A percentile compares a stretch with the other conserved stretches of the same genome.
Evolutionary conservation across 768 basidiomycete species (phyloP).

Genomic region (Amanita brunnescens): DNA sequence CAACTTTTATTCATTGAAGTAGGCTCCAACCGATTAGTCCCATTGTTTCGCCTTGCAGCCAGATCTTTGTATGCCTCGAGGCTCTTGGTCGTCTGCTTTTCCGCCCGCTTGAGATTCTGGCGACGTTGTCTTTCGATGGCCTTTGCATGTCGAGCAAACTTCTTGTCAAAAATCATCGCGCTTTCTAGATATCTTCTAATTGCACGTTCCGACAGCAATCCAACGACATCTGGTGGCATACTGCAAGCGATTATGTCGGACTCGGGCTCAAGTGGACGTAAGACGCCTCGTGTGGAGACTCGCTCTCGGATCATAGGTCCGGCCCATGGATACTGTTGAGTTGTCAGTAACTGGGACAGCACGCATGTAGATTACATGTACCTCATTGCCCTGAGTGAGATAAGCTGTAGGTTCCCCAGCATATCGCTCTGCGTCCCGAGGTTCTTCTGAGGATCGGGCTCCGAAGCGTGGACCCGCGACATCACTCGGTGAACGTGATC

Average conservation of each 20-base stretch:
- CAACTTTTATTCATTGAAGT: conserved; percentile 34
- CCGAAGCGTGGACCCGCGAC: conserved; percentile 29
- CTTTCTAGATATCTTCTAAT: conserved; percentile 71
- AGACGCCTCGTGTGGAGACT: conserved; percentile 70
- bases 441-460: conserved; percentile 9
- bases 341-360: neutral
- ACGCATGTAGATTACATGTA: conserved; percentile 14
- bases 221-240: conserved; percentile 59
- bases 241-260: conserved; percentile 56
- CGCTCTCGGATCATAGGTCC: conserved; percentile 86
- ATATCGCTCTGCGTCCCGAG: conserved; percentile 16
- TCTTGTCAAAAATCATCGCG: conserved; percentile 51
- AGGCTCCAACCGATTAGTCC: neutral
- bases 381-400: conserved; percentile 26
- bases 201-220: conserved; percentile 64
- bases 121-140: conserved; percentile 59
- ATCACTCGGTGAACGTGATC: conserved; percentile 17
- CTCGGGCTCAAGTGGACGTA: conserved; percentile 75
- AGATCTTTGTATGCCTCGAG: conserved; percentile 39
- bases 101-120: conserved; percentile 55
- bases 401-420: conserved; percentile 65
- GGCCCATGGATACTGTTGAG: conserved; percentile 23
- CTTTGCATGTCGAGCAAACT: conserved; percentile 49
- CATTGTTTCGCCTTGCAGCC: conserved; percentile 18
- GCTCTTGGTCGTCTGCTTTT: conserved; percentile 49